These are phyloP conservation scores for Malbranchea zuffiana DNA, from an alignment of 2,329 filamentous ascomycete species.

Conservation along the genomic window DNA sequence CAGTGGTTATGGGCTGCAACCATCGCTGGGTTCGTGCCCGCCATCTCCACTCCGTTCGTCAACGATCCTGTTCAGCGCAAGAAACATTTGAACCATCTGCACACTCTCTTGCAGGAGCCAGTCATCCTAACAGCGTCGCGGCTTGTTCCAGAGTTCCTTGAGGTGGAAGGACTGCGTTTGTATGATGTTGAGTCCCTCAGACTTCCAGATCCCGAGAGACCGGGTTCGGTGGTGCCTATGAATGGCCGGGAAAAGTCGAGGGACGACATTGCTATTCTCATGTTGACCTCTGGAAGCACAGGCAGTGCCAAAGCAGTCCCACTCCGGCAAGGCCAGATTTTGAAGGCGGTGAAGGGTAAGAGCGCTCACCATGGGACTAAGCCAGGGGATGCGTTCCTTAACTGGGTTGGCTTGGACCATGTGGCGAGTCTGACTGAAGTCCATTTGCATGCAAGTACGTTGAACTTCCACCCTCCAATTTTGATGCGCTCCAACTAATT, in stretches of 20 bases:
- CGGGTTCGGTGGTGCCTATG: too few relatives aligned
- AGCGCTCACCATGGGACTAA: conserved; percentile 20
- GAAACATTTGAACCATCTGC: conserved; percentile 24
- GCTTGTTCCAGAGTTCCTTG: conserved; percentile 14
- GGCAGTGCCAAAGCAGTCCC: conserved; percentile 43
- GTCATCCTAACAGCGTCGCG: conserved; percentile 18
- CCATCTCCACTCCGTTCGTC: conserved; percentile 27
- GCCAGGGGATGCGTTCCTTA: conserved; percentile 31
- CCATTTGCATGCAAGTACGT: conserved; percentile 45
- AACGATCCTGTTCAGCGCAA: conserved; percentile 20
- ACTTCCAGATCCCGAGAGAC: conserved; percentile 21
- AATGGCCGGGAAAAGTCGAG: too few relatives aligned
- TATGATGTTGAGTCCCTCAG: conserved; percentile 10
- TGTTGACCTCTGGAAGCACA: conserved; percentile 46
- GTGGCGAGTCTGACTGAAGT: conserved; percentile 43
- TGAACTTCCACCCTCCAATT: too few relatives aligned
- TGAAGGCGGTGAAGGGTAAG: conserved; percentile 36
- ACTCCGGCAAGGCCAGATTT: conserved; percentile 35
- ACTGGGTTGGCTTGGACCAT: conserved; percentile 46
- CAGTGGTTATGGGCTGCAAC: conserved; percentile 35
- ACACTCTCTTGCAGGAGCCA: conserved; percentile 17
- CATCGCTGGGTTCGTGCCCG: conserved; percentile 29
- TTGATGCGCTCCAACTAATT: too few relatives aligned
- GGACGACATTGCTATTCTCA: conserved; percentile 26
- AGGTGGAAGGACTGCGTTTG: conserved; percentile 12